Evolutionary conservation across 441 rosid genomes (phyloP).

Genomic region (Iberis amara): DNA sequence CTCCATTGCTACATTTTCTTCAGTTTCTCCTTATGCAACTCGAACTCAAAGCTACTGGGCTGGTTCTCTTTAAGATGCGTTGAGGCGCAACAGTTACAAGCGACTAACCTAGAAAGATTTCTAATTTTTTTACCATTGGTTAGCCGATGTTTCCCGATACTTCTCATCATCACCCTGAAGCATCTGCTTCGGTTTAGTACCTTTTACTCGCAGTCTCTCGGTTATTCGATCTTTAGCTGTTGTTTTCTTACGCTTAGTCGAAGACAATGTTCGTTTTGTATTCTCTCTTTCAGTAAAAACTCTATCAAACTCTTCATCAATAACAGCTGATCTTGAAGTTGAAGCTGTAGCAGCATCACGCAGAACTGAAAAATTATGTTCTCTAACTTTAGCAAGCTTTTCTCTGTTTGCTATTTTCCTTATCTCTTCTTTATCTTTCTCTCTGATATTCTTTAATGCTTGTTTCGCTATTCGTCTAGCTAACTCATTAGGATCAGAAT

Average conservation of each 20-base stretch:
- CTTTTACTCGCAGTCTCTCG: constrained; percentile 47
- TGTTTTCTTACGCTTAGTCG: constrained; percentile 59
- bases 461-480: constrained; percentile 58
- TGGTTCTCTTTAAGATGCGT: too few relatives aligned
- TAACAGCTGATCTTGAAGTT: constrained; percentile 51
- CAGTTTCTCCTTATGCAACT: too few relatives aligned
- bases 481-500: constrained; percentile 38
- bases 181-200: constrained; percentile 44
- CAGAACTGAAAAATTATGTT: constrained; percentile 71
- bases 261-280: constrained; percentile 54
- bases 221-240: constrained; percentile 62
- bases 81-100: too few relatives aligned
- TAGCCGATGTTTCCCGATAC: constrained; percentile 68
- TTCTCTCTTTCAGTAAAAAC: constrained; percentile 33
- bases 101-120: background rate
- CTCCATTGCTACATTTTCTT: too few relatives aligned
- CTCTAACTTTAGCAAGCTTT: constrained; percentile 57
- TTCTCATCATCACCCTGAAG: constrained; percentile 48
- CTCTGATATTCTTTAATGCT: constrained; percentile 68
- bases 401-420: constrained; percentile 70
- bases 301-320: constrained; percentile 38
- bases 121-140: constrained; percentile 77
- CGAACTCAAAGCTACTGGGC: too few relatives aligned
- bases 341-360: constrained; percentile 77
- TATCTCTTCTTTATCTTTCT: constrained; percentile 47